Evolutionary conservation across 1,139 yeast species (phyloP), one percentile per base, ranked within the genome.

Genomic region (Candida anutae): DNA sequence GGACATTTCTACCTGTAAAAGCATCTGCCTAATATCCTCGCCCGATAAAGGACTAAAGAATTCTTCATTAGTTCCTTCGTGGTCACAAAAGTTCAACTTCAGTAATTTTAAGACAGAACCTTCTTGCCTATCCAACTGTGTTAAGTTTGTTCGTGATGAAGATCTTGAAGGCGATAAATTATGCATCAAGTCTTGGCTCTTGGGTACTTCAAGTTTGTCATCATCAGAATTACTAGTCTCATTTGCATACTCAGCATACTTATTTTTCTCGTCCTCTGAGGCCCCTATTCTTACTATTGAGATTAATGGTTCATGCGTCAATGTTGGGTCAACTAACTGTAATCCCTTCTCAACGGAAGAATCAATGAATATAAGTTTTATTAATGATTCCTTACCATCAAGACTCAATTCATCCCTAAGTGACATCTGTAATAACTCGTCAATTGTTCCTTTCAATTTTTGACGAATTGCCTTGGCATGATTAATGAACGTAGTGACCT

Each of bases 331-430:
- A 34, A 79, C 58, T 37, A 80, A 53, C 34, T 66, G 63, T 23
- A 78, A 46, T 1, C 83, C 84, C 40, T 74, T 76, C 38, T 77
- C 81, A 29, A 81, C 64, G 8, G 87, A 74, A 6, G 80, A 72
- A 49, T 80, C 87, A 31, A 80, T 62, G 35, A 75, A 69, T 33
- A 83, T 74, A 37, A 80, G 69, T 38, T 85, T 61, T 21, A 81
- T 65, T 30, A 81, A 56, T 0, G 84, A 74, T 43, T 80, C 93
- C 43, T 80, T 80, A 8, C 88, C 90, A 40, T 78, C 81, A 4
- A 74, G 43, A 33, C 63, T 74, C 40, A 81, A 58, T 35, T 68
- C 61, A 16, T 69, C 68, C 27, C 65, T 60, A 15, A 68, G 49
- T 46, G 79, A 78, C 19, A 78, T 48, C 28, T 62, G 62, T 42